Conservation (phyloP, 371 early-diverging fungal genomes). For the Mucor circinelloides region DNA sequence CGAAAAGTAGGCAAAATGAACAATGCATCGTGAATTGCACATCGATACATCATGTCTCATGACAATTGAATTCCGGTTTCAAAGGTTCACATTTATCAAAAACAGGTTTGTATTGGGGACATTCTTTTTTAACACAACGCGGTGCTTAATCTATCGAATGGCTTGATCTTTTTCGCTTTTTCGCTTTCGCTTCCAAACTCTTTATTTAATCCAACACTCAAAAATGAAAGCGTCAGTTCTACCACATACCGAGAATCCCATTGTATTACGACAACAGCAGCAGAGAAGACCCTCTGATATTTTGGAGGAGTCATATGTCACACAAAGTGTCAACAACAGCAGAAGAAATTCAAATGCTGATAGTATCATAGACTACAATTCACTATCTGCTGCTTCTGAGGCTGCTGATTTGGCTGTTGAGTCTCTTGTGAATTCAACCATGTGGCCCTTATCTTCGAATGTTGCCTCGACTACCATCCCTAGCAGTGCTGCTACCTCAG, state of each 20-base stretch:
- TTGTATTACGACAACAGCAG: not conserved
- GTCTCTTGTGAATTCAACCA: not conserved
- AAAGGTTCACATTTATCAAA: constrained; percentile 1
- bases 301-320: constrained; percentile 1
- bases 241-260: not conserved
- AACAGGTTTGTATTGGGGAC: not conserved
- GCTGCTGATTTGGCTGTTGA: not conserved
- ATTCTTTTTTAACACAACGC: not conserved
- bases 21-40: not conserved
- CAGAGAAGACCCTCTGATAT: not conserved
- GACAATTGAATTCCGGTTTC: constrained; percentile 3
- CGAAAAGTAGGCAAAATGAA: not conserved
- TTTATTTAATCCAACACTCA: not conserved
- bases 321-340: not conserved
- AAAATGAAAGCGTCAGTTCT: not conserved
- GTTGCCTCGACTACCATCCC: not conserved
- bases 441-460: not conserved
- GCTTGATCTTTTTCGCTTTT: not conserved
- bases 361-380: not conserved
- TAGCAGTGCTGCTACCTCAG: not conserved
- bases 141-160: not conserved
- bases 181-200: not conserved
- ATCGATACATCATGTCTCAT: not conserved
- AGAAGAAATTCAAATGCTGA: not conserved
- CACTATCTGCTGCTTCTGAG: not conserved